These are phyloP conservation scores for Septoria petroselini DNA, from an alignment of 2,329 filamentous ascomycete species.

Conservation along the genomic window DNA sequence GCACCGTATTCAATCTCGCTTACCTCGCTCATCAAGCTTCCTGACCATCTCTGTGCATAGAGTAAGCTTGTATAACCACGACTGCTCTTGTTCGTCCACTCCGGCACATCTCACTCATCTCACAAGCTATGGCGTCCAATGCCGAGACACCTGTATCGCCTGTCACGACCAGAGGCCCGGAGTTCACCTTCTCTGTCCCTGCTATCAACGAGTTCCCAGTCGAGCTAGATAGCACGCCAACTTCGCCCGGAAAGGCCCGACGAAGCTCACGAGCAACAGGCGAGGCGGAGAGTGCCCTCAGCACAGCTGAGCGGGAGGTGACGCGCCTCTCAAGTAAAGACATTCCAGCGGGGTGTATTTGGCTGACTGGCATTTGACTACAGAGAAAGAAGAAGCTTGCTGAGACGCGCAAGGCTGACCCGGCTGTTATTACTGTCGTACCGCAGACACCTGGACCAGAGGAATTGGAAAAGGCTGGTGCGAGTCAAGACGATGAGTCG, in stretches of 20 bases:
- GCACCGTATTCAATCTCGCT: no score
- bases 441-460: conserved; percentile 45
- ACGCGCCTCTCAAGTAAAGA: background rate
- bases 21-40: no score
- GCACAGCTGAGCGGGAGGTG: conserved; percentile 30
- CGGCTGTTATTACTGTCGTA: conserved; percentile 47
- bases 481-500: background rate
- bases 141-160: conserved; percentile 31
- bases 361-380: background rate
- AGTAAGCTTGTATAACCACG: background rate
- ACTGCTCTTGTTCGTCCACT: no score
- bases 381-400: conserved; percentile 38
- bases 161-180: conserved; percentile 26
- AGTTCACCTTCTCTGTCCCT: conserved; percentile 40
- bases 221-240: conserved; percentile 44
- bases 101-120: background rate
- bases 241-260: conserved; percentile 28
- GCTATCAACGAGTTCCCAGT: conserved; percentile 46
- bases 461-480: conserved; percentile 40
- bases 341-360: no score
- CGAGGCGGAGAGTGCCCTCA: conserved; percentile 17
- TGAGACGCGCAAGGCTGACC: conserved; percentile 40
- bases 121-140: conserved; percentile 18
- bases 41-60: no score
- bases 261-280: conserved; percentile 24